Evolutionary conservation across 1,139 yeast genomes (phyloP).

Genomic region (Saccharomyces hybrid): DNA sequence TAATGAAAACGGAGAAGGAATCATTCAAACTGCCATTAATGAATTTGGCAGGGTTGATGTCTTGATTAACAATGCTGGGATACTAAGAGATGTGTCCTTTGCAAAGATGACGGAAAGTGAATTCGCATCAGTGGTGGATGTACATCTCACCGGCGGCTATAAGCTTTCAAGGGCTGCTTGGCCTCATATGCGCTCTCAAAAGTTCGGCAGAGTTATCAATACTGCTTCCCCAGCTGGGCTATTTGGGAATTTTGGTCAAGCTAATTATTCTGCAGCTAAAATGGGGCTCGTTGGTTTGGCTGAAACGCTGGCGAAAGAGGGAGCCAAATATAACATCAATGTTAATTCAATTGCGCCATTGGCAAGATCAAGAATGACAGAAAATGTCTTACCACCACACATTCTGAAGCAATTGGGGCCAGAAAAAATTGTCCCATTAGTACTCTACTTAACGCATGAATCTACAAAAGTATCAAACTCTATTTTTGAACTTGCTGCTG

Average conservation of each 20-base stretch:
- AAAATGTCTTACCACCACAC: constrained; percentile 77
- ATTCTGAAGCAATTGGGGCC: constrained; percentile 75
- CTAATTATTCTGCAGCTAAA: constrained; percentile 93
- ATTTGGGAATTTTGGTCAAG: constrained; percentile 94
- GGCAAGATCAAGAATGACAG: constrained; percentile 96
- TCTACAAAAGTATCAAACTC: constrained; percentile 53
- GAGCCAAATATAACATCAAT: constrained; percentile 70
- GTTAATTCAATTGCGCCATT: constrained; percentile 89
- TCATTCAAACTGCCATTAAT: constrained; percentile 78
- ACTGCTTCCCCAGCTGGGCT: constrained; percentile 96
- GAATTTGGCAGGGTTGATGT: constrained; percentile 85
- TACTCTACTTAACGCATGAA: constrained; percentile 70
- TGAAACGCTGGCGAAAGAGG: constrained; percentile 93
- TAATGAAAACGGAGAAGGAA: constrained; percentile 71
- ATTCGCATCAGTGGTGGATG: constrained; percentile 72
- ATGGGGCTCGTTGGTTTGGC: constrained; percentile 84
- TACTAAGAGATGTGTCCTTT: constrained; percentile 57
- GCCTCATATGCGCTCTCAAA: constrained; percentile 81
- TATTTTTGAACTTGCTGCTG: constrained; percentile 89
- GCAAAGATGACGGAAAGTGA: constrained; percentile 79
- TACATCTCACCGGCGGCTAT: constrained; percentile 85
- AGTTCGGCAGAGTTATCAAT: constrained; percentile 80
- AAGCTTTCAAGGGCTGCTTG: constrained; percentile 85
- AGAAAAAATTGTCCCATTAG: constrained; percentile 85
- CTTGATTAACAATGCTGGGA: constrained; percentile 90